phyloP scores from a whole-genome alignment of 768 basidiomycete genomes.

The Tulasnella calospora region DNA sequence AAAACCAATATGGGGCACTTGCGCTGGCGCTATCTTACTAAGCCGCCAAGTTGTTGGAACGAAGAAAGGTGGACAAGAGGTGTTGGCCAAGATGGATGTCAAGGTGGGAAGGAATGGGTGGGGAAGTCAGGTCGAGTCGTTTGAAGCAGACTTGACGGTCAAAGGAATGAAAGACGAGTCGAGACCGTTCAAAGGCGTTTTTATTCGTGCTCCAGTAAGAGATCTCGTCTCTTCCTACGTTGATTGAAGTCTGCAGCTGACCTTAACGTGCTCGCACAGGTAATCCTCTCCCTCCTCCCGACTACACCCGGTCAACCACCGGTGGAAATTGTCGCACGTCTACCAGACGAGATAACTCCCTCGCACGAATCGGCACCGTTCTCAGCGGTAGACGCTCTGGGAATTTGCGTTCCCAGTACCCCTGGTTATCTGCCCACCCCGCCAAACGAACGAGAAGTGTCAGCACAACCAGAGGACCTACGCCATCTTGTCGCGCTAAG shows the following conservation, averaged over 20 bases:
- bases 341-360: conserved; percentile 43
- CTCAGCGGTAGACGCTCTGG: conserved; percentile 40
- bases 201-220: conserved; percentile 88
- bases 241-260: not conserved
- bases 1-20: conserved; percentile 94
- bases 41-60: conserved; percentile 60
- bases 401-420: conserved; percentile 33
- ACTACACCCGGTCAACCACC: conserved; percentile 47
- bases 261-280: conserved; percentile 41
- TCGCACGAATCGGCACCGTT: not conserved
- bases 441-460: conserved; percentile 40
- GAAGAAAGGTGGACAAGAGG: conserved; percentile 83
- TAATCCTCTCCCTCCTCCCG: conserved; percentile 52
- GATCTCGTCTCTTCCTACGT: not conserved
- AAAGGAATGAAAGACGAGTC: conserved; percentile 56
- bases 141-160: conserved; percentile 71
- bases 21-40: conserved; percentile 89
- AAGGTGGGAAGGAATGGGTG: conserved; percentile 84
- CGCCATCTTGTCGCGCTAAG: conserved; percentile 75
- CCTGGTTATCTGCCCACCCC: conserved; percentile 41
- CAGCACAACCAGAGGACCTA: conserved; percentile 43
- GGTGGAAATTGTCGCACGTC: conserved; percentile 64
- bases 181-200: conserved; percentile 70
- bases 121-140: conserved; percentile 94
- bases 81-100: conserved; percentile 74